Evolutionary conservation across 768 basidiomycete species (phyloP).

Genomic region (Coprinellus micaceus): DNA sequence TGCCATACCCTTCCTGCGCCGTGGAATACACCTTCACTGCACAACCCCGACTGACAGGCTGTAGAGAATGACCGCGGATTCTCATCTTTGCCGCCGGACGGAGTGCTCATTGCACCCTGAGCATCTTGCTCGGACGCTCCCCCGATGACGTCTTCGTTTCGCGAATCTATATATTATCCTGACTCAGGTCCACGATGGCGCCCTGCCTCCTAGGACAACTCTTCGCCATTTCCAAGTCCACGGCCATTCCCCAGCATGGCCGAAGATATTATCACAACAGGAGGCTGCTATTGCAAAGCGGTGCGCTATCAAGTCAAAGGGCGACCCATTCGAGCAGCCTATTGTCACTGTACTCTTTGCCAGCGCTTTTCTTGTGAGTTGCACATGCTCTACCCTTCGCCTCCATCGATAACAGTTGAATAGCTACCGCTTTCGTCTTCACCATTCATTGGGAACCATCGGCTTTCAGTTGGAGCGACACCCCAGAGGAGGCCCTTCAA

Average conservation of each 20-base stretch:
- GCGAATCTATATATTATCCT: background rate
- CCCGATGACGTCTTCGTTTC: constrained; percentile 4
- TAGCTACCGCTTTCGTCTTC: constrained; percentile 60
- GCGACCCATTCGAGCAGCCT: constrained; percentile 51
- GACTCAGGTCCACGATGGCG: background rate
- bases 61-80: too few relatives aligned
- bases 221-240: background rate
- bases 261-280: too few relatives aligned
- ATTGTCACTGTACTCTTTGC: constrained; percentile 71
- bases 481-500: constrained; percentile 37
- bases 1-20: too few relatives aligned
- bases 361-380: constrained; percentile 53
- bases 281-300: constrained; percentile 58
- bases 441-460: constrained; percentile 52
- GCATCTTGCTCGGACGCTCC: background rate
- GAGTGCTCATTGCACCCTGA: background rate
- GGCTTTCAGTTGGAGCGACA: constrained; percentile 51
- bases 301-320: constrained; percentile 46
- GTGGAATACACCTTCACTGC: too few relatives aligned
- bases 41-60: too few relatives aligned
- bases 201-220: background rate
- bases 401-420: background rate
- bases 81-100: too few relatives aligned
- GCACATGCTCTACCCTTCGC: background rate
- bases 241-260: background rate